These are phyloP conservation scores for Rhipidocladum racemiflorum DNA, from an alignment of 176 grass and related monocot species.

Conservation along the genomic window DNA sequence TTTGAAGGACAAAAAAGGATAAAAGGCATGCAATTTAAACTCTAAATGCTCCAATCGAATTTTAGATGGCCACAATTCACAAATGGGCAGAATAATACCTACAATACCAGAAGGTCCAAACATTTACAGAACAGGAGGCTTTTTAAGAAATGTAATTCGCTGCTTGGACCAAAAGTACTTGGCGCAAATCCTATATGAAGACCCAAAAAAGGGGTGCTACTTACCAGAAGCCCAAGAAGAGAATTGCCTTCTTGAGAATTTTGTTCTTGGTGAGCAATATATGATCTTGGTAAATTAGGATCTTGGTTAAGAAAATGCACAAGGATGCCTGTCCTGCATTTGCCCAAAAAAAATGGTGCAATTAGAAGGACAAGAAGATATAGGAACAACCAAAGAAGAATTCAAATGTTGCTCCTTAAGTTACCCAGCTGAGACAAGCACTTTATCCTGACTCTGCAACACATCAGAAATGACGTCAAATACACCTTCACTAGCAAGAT, in stretches of 20 bases:
- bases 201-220: slow-evolving; percentile 22
- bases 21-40: background rate
- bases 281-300: slow-evolving; percentile 56
- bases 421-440: slow-evolving; percentile 82
- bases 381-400: slow-evolving; percentile 22
- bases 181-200: background rate
- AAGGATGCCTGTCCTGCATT: slow-evolving; percentile 80
- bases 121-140: slow-evolving; percentile 1
- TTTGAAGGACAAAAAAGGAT: background rate
- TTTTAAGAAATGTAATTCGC: background rate
- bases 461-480: slow-evolving; percentile 80
- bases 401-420: background rate
- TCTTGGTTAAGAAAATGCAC: slow-evolving; percentile 72
- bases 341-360: slow-evolving; percentile 23
- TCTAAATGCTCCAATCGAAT: background rate
- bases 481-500: slow-evolving; percentile 69
- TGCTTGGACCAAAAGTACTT: slow-evolving; percentile 23
- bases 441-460: slow-evolving; percentile 77
- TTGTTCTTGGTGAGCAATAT: slow-evolving; percentile 67
- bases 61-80: background rate
- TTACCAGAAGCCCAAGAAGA: slow-evolving; percentile 85
- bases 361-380: slow-evolving; percentile 20
- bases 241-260: slow-evolving; percentile 58
- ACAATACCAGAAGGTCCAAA: slow-evolving; percentile 14
- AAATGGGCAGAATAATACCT: slow-evolving; percentile 8